Evolutionary conservation across 2,329 filamentous ascomycete genomes (phyloP), one percentile per base, ranked within the genome.

Genomic region (Verticillium nubilum): DNA sequence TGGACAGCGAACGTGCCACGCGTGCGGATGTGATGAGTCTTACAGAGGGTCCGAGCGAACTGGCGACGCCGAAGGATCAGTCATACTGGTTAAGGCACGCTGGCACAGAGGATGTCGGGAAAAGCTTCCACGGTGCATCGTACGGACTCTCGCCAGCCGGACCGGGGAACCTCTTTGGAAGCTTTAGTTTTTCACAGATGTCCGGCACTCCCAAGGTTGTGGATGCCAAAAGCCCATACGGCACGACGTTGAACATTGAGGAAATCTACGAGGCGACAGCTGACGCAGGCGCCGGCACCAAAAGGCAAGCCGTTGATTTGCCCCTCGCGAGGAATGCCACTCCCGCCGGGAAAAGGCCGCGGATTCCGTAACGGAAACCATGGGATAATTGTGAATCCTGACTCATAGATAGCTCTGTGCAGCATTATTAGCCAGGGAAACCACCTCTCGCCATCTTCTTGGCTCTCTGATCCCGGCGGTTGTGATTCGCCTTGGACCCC

Each of bases 401-500:
- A 10, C 19, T 23, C 9, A 13, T 23, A 50, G 42, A 23, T 12
- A 9, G n/a, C 42, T 23, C 6, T 23, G 19, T 23, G 2, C 25
- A 50, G 42, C 42, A 19, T 23, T 7, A 23, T 50, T 19, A 76
- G 13, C 71, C 73, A 13, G 72, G 65, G 52, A 78, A 72, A 1
- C 75, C 75, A 19, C 75, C 76, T 27, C 85, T 78, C 15, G 82
- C 83, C 84, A 88, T 86, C 74, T 89, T 89, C 68, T 74, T 85
- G 13, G 86, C 85, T 35, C 84, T 77, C 61, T 82, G 82, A 69
- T 96, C 90, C 56, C 92, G 83, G 27, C 93, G 85, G 72, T 92
- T 95, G 71, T 97, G 92, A 70, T 97, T 97, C 31, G 91, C 92
- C 62, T 89, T 80, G 25, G 89, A 90, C 2, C 87, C 82, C 72